Conservation (phyloP, 2,329 filamentous ascomycete species). For the Aspergillus texensis region DNA sequence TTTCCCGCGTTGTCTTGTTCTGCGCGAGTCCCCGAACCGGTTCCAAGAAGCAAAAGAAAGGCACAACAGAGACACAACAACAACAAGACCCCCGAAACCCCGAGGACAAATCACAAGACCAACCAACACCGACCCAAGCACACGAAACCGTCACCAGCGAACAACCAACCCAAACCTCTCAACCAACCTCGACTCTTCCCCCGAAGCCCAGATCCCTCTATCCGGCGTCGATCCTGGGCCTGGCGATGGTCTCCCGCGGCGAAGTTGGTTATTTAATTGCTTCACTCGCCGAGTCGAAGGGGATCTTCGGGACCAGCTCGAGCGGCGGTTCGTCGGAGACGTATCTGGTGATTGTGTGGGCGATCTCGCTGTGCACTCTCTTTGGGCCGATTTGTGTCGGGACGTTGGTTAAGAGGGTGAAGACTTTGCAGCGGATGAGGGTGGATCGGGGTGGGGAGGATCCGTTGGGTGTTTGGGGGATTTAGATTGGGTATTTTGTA, state of each 20-base stretch:
- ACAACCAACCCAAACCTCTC: background rate
- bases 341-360: slow-evolving; percentile 59
- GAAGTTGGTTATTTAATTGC: slow-evolving; percentile 80
- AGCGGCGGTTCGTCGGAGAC: slow-evolving; percentile 44
- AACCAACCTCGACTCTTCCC: slow-evolving; percentile 17
- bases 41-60: background rate
- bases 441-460: slow-evolving; percentile 29
- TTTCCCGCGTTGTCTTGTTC: slow-evolving; percentile 11
- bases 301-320: slow-evolving; percentile 43
- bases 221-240: slow-evolving; percentile 66
- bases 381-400: slow-evolving; percentile 58
- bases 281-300: slow-evolving; percentile 62
- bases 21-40: background rate
- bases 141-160: background rate
- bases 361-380: slow-evolving; percentile 60
- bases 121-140: background rate
- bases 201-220: slow-evolving; percentile 65
- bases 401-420: slow-evolving; percentile 51
- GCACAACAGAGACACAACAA: background rate
- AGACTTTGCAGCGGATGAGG: slow-evolving; percentile 38
- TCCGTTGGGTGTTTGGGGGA: slow-evolving; percentile 50
- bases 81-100: background rate
- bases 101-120: background rate
- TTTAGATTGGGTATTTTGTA: slow-evolving; percentile 22
- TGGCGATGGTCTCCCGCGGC: slow-evolving; percentile 74